Conservation (phyloP, 1,284 basidiomycete genomes). For the Pterulicium gracile region DNA sequence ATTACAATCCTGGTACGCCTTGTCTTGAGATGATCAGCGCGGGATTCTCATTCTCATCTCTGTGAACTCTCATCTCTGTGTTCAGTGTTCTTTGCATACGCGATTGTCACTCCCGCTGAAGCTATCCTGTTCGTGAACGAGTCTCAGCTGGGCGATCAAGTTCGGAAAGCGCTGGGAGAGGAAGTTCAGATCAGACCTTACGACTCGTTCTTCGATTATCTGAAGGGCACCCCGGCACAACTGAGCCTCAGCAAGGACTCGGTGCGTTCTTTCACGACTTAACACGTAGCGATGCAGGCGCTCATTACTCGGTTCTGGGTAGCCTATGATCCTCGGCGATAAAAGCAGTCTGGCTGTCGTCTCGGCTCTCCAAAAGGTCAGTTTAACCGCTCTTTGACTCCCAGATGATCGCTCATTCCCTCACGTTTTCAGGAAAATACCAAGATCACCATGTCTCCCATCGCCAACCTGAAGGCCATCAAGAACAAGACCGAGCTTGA, state of each 20-base stretch:
- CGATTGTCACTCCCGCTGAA: conserved; percentile 61
- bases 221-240: conserved; percentile 40
- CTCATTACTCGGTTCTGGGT: too few species aligned
- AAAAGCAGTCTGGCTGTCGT: conserved; percentile 74
- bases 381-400: conserved; percentile 7
- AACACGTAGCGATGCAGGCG: too few species aligned
- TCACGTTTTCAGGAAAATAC: conserved; percentile 37
- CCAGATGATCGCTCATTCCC: conserved; percentile 8
- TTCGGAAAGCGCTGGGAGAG: conserved; percentile 46
- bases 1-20: conserved; percentile 69
- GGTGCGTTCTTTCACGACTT: too few species aligned
- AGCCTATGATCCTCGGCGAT: conserved; percentile 58
- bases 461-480: conserved; percentile 80
- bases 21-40: neutral
- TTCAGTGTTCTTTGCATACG: conserved; percentile 86
- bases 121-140: conserved; percentile 70
- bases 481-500: conserved; percentile 84
- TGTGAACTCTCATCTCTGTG: conserved; percentile 19
- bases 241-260: conserved; percentile 23
- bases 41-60: neutral
- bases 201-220: conserved; percentile 49
- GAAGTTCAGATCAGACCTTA: conserved; percentile 69
- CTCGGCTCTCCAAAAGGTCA: conserved; percentile 59
- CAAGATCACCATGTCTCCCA: conserved; percentile 56
- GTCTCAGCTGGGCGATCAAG: conserved; percentile 47